Conservation (phyloP, 306 rosid species). For the Acacia acuminata region DNA sequence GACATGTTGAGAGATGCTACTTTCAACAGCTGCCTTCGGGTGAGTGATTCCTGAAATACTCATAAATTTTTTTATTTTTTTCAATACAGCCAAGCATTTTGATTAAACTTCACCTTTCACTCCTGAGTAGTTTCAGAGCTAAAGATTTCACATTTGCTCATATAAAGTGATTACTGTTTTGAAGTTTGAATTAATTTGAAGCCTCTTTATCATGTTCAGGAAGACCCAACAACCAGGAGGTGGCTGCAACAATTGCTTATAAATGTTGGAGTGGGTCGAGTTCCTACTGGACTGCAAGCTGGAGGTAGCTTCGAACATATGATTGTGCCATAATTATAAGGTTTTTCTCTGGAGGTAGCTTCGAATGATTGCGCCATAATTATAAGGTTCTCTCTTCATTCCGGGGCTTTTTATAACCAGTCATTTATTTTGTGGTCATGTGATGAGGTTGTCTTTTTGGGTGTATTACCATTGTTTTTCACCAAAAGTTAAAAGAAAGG, state of each 20-base stretch:
- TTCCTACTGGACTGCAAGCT: conserved; percentile 70
- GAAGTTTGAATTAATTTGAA: background rate
- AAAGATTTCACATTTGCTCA: conserved; percentile 2
- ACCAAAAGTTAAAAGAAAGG: background rate
- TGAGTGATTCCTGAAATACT: conserved; percentile 41
- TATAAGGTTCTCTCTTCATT: background rate
- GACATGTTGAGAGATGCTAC: conserved; percentile 90
- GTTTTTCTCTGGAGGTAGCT: conserved; percentile 59
- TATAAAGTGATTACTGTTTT: conserved; percentile 5
- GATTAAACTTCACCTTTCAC: background rate
- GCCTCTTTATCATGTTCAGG: conserved; percentile 49
- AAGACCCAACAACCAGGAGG: conserved; percentile 86
- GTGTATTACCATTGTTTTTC: background rate
- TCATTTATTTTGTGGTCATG: background rate
- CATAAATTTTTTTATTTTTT: background rate
- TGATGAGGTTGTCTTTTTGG: background rate
- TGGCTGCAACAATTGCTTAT: conserved; percentile 90
- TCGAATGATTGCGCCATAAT: conserved; percentile 72
- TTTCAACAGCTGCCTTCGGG: conserved; percentile 83
- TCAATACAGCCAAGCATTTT: background rate
- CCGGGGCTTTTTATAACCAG: background rate
- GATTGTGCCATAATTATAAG: conserved; percentile 53
- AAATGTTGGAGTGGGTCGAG: conserved; percentile 72
- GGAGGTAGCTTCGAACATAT: conserved; percentile 89
- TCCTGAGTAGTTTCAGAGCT: conserved; percentile 1